phyloP scores from a whole-genome alignment of 1,284 basidiomycete genomes.

The Nidula niveotomentosa region DNA sequence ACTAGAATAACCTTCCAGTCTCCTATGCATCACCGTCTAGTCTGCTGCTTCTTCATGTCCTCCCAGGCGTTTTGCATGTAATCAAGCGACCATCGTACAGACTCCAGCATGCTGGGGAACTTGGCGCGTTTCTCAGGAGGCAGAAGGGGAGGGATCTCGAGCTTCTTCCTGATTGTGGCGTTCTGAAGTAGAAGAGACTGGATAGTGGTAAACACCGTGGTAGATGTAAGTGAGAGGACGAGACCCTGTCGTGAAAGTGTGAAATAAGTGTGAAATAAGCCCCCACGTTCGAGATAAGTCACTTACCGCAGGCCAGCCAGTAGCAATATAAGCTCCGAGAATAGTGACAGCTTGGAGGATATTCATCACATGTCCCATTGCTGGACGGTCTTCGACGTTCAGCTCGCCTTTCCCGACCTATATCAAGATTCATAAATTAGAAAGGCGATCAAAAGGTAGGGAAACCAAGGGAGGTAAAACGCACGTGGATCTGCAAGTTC shows the following conservation, averaged over 20 bases:
- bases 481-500: neutral
- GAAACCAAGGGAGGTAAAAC: neutral
- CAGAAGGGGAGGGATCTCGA: neutral
- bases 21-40: no score
- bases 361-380: neutral
- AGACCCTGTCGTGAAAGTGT: neutral
- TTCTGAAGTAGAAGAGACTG: neutral
- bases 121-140: no score
- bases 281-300: no score
- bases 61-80: no score
- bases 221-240: neutral
- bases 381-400: neutral
- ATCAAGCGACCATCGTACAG: no score
- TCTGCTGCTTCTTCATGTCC: no score
- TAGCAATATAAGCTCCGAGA: neutral
- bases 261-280: no score
- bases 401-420: neutral
- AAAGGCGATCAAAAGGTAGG: neutral
- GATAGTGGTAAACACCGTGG: neutral
- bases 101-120: no score
- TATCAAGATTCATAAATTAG: no score
- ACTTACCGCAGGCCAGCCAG: neutral
- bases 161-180: neutral
- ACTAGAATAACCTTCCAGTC: no score
- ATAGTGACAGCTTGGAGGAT: neutral